phyloP scores from a whole-genome alignment of 2,329 filamentous ascomycete genomes.

The Alternaria sp. region DNA sequence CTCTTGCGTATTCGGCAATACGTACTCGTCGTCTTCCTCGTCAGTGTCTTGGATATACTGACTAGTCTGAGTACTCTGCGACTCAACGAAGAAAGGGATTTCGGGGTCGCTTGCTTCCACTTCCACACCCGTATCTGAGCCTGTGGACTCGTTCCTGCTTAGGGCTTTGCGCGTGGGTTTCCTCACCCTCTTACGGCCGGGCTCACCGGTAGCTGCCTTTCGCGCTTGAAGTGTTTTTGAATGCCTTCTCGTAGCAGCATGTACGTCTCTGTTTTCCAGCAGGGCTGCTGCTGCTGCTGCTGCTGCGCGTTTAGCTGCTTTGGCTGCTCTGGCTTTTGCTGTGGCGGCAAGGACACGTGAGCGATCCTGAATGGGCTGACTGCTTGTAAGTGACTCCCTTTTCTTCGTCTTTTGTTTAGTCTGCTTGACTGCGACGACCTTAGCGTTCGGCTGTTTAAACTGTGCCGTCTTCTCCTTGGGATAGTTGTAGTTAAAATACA shows the following conservation, averaged over 20 bases:
- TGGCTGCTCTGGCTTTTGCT: constrained; percentile 28
- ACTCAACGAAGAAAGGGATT: neutral
- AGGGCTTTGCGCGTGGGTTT: neutral
- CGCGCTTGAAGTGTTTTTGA: constrained; percentile 16
- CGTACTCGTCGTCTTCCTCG: constrained; percentile 19
- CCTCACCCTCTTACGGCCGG: neutral
- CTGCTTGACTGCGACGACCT: constrained; percentile 24
- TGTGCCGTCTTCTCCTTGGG: constrained; percentile 29
- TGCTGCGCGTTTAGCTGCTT: constrained; percentile 21
- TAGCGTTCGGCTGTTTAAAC: constrained; percentile 36
- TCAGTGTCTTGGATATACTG: constrained; percentile 25
- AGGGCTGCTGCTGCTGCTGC: neutral
- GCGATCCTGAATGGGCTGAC: constrained; percentile 4
- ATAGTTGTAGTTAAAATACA: constrained; percentile 81
- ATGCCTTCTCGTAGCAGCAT: neutral
- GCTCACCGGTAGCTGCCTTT: constrained; percentile 14
- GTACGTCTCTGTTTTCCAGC: constrained; percentile 11
- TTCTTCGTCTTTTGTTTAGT: constrained; percentile 17
- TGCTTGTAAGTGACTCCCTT: constrained; percentile 9
- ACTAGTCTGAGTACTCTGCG: constrained; percentile 8
- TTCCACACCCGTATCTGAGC: constrained; percentile 8
- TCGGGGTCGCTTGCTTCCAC: constrained; percentile 6
- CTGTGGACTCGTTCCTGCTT: constrained; percentile 6
- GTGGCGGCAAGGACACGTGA: constrained; percentile 8
- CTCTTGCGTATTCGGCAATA: constrained; percentile 9